A percentile compares a stretch with the other conserved stretches of the same genome.
Evolutionary conservation across 306 rosid species (phyloP).

Genomic region (Pueraria montana): DNA sequence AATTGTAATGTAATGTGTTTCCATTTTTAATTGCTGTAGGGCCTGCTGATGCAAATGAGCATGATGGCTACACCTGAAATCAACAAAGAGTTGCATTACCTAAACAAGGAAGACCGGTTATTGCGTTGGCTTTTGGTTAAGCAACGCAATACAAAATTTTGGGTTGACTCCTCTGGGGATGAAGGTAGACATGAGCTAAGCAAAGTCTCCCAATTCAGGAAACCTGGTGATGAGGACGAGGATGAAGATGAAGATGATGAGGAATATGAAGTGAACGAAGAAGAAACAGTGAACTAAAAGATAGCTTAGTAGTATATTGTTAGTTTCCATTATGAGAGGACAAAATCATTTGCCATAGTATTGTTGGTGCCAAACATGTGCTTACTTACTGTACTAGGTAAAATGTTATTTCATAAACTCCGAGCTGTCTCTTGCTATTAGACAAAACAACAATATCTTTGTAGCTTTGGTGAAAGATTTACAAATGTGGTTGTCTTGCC

Average conservation of each 20-base stretch:
- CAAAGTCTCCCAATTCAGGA: conserved; percentile 11
- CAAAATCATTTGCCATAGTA: background rate
- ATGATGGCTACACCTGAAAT: conserved; percentile 94
- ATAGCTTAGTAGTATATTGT: background rate
- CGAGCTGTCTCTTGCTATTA: no score
- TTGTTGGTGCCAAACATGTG: conserved; percentile 24
- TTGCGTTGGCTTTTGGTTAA: conserved; percentile 89
- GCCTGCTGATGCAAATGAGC: conserved; percentile 89
- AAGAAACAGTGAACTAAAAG: conserved; percentile 34
- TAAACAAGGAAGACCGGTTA: conserved; percentile 90
- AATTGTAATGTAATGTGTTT: conserved; percentile 14
- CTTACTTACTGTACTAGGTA: background rate
- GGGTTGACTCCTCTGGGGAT: conserved; percentile 58
- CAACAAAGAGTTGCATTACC: conserved; percentile 93
- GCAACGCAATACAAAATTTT: conserved; percentile 64
- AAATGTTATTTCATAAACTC: background rate
- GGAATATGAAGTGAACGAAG: conserved; percentile 51
- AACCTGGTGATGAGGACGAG: conserved; percentile 38
- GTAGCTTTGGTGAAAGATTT: no score
- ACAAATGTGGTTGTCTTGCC: no score
- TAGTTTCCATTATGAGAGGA: conserved; percentile 36
- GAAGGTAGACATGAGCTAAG: conserved; percentile 48
- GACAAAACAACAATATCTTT: no score
- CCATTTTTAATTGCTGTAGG: conserved; percentile 60
- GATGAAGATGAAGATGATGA: conserved; percentile 40